Evolutionary conservation across 345 rosid genomes (phyloP), one percentile per base, ranked within the genome.

Genomic region (Populus alba): DNA sequence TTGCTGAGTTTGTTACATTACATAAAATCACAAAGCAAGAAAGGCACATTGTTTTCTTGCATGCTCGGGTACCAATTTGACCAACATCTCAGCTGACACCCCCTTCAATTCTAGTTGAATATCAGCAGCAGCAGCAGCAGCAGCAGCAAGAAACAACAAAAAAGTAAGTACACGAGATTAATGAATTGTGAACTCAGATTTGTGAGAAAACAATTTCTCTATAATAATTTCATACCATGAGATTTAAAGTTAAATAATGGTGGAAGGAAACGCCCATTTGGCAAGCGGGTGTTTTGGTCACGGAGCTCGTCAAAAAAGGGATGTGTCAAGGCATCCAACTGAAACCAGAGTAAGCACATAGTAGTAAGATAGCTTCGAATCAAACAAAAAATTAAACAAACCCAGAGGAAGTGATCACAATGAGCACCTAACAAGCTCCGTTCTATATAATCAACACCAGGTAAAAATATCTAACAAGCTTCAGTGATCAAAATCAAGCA

Each of bases 281-380:
- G 99, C 80, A 97, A 75, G 75, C 93, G 89, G 8, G 93, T 81
- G 43, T 86, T 92, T 2, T 87, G 92, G 75, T 94, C 97, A 17
- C 97, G 95, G 63, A 97, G 83, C 87, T 97, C 99, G 23, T 97
- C 97, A 79, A 97, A 97, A 86, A 97, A 97, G 37, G 98, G 98
- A 79, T 97, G 98, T 70, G 84, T 88, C 87, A 97, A 83, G 62
- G 94, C 94, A 76, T 94, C 97, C 35, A 91, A 86, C 99, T 94
- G 87, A 85, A 85, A 75, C 1, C 31, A 68, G 70, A 66, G 59
- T 22, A 70, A 59, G 63, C 27, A 22, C 31, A 18, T 43, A 70
- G 16, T 6, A 66, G 77, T 29, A 29, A 12, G 8, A 8, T 8
- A 27, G 16, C 55, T 1, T 12, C 8, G 22, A 67, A 45, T 59